Percentiles rank a stretch among this genome's conserved stretches.
phyloP scores from a whole-genome alignment of 148 eudicot genomes.

The Vaccinium corymbosum region DNA sequence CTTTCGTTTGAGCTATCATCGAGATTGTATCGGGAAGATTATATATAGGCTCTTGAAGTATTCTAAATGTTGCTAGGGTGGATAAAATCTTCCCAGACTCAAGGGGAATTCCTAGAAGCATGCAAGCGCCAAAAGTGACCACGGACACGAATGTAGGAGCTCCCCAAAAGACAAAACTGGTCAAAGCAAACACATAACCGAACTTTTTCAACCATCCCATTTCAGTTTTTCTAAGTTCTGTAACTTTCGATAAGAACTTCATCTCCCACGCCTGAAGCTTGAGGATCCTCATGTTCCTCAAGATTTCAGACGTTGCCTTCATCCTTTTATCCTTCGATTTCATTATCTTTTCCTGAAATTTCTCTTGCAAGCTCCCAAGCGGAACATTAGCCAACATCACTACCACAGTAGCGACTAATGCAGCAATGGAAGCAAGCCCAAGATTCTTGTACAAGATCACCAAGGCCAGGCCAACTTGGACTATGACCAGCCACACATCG shows the following conservation, averaged over 20 bases:
- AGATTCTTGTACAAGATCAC: constrained; percentile 40
- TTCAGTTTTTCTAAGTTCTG: constrained; percentile 34
- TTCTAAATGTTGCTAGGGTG: constrained; percentile 45
- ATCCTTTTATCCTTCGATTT: constrained; percentile 46
- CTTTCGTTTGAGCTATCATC: constrained; percentile 43
- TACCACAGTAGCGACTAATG: constrained; percentile 32
- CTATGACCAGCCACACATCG: constrained; percentile 48
- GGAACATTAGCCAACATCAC: constrained; percentile 47
- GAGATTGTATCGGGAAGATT: constrained; percentile 50
- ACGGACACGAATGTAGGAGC: constrained; percentile 47
- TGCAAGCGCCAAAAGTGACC: constrained; percentile 40
- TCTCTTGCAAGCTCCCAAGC: constrained; percentile 34
- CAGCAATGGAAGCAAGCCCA: constrained; percentile 50
- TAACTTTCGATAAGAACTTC: constrained; percentile 50
- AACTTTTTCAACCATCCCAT: constrained; percentile 43
- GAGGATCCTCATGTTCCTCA: constrained; percentile 51
- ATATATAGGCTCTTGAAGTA: constrained; percentile 48
- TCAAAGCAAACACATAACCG: constrained; percentile 30
- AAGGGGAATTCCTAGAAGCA: constrained; percentile 45
- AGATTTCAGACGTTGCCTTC: constrained; percentile 49
- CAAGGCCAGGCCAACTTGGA: constrained; percentile 48
- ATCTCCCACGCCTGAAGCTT: constrained; percentile 63
- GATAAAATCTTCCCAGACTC: constrained; percentile 51
- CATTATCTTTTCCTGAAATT: constrained; percentile 42
- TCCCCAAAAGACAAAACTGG: constrained; percentile 45